Evolutionary conservation across 257 asterid genomes (phyloP), one percentile per base, ranked within the genome.

Genomic region (Penstemon newberryi): DNA sequence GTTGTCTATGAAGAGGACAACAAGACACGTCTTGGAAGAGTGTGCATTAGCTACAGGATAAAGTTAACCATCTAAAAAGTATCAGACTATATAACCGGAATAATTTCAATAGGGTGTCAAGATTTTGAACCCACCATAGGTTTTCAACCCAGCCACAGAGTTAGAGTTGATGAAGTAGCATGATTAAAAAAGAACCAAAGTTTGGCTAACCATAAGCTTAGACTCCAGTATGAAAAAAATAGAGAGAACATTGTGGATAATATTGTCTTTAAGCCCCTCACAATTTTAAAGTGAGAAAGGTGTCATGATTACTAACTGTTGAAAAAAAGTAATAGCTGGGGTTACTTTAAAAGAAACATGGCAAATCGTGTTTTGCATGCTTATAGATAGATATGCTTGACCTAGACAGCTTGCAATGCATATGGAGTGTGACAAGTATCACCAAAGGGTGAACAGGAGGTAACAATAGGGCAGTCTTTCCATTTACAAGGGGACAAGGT

Each of bases 21-120:
- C 70, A 56, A 25, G 43, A 47, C 3, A 74, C 9, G 67, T 46
- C 49, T 19, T 63, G 74, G 64, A 65, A 68, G 52, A 56, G 44
- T 49, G 41, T 18, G 44, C 61, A 56, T 69, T 10, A 59, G 72
- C 50, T 53, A 62, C 36, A 50, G 39, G 38, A 37, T 68, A 60
- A 62, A 75, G 58, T 49, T 53, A 62, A 54, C 52, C 42, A 56
- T 58, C 59, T 49, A 59, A 37, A 41, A 38, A 25, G 59, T 19
- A 56, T 56, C 46, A 9, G 58, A 62, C 55, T 19, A 36, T 53
- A 55, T 8, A 41, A 15, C 33, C 2, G 33, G 33, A 25, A 25
- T 25, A 55, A 54, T 10, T 54, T 45, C n/a, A 25, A 67, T 40
- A 55, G n/a, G 44, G 33, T 42, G 10, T 38, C 5, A n/a, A 8